A percentile compares a stretch with the other conserved stretches of the same genome.
Conservation (phyloP, 2,329 filamentous ascomycete species). For the Knufia fluminis region DNA sequence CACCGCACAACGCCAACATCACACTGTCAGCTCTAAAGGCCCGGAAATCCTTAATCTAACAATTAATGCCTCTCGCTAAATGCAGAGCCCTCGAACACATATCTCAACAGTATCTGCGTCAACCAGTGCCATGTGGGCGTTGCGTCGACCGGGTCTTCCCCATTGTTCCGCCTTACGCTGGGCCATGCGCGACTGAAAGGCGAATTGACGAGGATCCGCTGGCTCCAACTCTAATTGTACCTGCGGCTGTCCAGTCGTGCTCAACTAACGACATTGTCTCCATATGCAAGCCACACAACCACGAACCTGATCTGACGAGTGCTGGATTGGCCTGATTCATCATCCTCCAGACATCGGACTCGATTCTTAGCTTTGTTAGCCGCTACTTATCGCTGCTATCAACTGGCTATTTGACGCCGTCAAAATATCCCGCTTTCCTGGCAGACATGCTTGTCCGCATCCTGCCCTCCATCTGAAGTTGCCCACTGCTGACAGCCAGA, state of each 20-base stretch:
- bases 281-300: conserved; percentile 21
- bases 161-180: conserved; percentile 1
- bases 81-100: neutral
- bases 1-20: neutral
- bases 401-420: conserved; percentile 18
- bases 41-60: neutral
- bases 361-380: conserved; percentile 2
- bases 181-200: neutral
- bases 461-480: conserved; percentile 8
- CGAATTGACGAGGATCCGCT: conserved; percentile 1
- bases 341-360: conserved; percentile 16
- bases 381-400: conserved; percentile 19
- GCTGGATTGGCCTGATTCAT: conserved; percentile 22
- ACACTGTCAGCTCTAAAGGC: neutral
- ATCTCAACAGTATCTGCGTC: neutral
- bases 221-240: conserved; percentile 18
- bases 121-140: neutral
- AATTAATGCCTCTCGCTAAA: neutral
- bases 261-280: conserved; percentile 17
- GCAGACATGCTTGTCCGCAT: conserved; percentile 5
- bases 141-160: neutral
- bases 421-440: conserved; percentile 20
- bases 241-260: conserved; percentile 17
- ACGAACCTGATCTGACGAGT: conserved; percentile 6
- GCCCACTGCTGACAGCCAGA: neutral